A percentile compares a stretch with the other conserved stretches of the same genome.
These are phyloP conservation scores for Tylopilus sp. DNA, from an alignment of 768 basidiomycete species.

Conservation along the genomic window DNA sequence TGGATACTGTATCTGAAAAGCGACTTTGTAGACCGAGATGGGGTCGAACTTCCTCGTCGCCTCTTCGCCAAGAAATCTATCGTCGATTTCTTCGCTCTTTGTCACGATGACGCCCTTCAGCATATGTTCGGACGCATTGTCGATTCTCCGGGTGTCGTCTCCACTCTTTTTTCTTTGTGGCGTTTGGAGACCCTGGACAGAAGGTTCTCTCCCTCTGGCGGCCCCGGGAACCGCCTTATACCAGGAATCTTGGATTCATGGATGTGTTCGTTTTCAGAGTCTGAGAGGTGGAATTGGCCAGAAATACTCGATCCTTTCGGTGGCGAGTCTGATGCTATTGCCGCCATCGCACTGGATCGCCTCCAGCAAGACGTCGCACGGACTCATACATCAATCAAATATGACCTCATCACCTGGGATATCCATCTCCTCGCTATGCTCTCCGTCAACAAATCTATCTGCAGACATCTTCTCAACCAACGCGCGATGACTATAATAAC, in stretches of 20 bases:
- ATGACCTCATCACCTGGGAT: constrained; percentile 29
- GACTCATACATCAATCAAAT: constrained; percentile 19
- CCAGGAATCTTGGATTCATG: constrained; percentile 24
- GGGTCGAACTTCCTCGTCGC: constrained; percentile 19
- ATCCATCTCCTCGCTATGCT: constrained; percentile 27
- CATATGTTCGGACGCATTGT: constrained; percentile 18
- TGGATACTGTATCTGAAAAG: constrained; percentile 28
- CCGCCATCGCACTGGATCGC: constrained; percentile 22
- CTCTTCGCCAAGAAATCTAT: constrained; percentile 18
- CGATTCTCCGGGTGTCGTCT: constrained; percentile 14
- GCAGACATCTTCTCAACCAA: constrained; percentile 22
- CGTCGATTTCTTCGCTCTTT: constrained; percentile 21
- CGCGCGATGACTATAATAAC: constrained; percentile 19
- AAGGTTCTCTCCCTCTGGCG: constrained; percentile 13
- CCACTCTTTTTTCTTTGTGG: constrained; percentile 28
- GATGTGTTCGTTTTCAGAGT: constrained; percentile 24
- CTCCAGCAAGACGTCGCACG: constrained; percentile 24
- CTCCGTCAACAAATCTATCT: constrained; percentile 24
- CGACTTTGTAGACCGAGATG: constrained; percentile 21
- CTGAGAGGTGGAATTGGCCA: constrained; percentile 26
- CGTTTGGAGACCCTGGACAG: constrained; percentile 19
- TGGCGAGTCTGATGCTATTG: constrained; percentile 16
- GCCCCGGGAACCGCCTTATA: constrained; percentile 3
- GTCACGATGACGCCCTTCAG: constrained; percentile 10
- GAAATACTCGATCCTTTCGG: constrained; percentile 25